Base-by-base conservation (phyloP, 1,284 basidiomycete species). In the Cryptococcus jaspeensis region DNA sequence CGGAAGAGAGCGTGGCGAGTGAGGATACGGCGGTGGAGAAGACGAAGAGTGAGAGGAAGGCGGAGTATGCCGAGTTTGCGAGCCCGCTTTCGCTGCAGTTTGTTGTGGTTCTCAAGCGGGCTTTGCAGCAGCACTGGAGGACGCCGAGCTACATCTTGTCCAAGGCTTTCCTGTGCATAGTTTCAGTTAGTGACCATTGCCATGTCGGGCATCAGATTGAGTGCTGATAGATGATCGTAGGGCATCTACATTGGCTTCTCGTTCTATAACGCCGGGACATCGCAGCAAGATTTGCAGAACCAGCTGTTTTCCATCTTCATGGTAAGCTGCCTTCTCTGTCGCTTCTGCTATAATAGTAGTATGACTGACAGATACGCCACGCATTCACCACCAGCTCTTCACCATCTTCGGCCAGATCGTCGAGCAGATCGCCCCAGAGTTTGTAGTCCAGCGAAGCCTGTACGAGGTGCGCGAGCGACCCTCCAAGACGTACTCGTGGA, bases 261-360 rank as follows among this genome's bases (percentile, higher is more conserved):
- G n/a, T 80, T 92, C 80, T 92, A 81, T 81, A 80, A 85, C 56
- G 78, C 87, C 3, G 83, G 84, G 55, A 79, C 84, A 52, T 81
- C 82, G 2, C 81, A 86, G 48, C 84, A 86, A 61, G 90, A 88
- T 45, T 84, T 87, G 0, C 89, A 92, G 73, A 89, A 90, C 75
- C 89, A 91, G 74, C 82, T 92, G 44, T 92, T 92, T 68, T 69
- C 74, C n/a, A 69, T 73, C 49, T 79, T 79, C 62, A 78, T 78
- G 74, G 70, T 79, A 49, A 49, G 75, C 69, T 7, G 20, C 42
- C 23, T 23, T 12, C 32, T 40, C 7, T 3, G 11, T 9, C 20
- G 25, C 18, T 20, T 20, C n/a, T n/a, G n/a, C n/a, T n/a, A n/a
- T n/a, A n/a, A n/a, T n/a, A n/a, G n/a, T n/a, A n/a, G n/a, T n/a